These are phyloP conservation scores for Podospora australis DNA, from an alignment of 495 filamentous ascomycete species.

Conservation along the genomic window DNA sequence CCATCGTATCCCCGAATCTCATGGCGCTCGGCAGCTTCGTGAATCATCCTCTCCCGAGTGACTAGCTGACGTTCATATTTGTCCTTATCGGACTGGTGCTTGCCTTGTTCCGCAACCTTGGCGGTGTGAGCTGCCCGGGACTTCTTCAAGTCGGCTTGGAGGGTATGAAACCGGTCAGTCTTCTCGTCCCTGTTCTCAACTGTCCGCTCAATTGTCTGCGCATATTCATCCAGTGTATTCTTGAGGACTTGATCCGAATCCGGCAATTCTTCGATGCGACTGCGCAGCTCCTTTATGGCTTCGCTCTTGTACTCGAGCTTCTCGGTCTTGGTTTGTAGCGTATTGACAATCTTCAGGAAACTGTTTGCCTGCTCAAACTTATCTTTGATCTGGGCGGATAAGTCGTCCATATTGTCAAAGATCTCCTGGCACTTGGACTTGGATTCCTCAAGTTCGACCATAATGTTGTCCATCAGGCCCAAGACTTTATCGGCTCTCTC, in stretches of 20 bases:
- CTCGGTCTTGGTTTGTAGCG: constrained; percentile 55
- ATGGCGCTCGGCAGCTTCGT: constrained; percentile 69
- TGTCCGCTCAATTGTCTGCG: constrained; percentile 60
- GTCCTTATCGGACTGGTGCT: constrained; percentile 76
- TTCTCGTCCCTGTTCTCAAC: constrained; percentile 56
- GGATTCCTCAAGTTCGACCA: constrained; percentile 66
- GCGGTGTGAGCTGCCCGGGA: constrained; percentile 51
- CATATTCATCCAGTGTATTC: constrained; percentile 72
- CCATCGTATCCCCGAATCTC: constrained; percentile 78
- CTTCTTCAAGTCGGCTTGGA: constrained; percentile 56
- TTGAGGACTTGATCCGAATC: constrained; percentile 76
- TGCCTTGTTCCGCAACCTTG: constrained; percentile 80
- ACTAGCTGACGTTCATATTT: constrained; percentile 74
- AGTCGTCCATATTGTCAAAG: constrained; percentile 38
- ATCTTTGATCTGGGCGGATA: constrained; percentile 36
- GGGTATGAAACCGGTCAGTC: constrained; percentile 53
- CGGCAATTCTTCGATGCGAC: constrained; percentile 63
- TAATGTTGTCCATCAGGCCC: constrained; percentile 55
- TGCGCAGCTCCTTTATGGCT: constrained; percentile 61
- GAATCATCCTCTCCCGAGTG: constrained; percentile 63
- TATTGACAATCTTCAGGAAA: constrained; percentile 50
- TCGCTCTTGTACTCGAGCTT: constrained; percentile 49
- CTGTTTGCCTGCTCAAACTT: constrained; percentile 39
- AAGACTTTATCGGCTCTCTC: constrained; percentile 70
- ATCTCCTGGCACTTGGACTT: constrained; percentile 51